Evolutionary conservation across 2,329 filamentous ascomycete genomes (phyloP).

Genomic region (Alternaria sp.): DNA sequence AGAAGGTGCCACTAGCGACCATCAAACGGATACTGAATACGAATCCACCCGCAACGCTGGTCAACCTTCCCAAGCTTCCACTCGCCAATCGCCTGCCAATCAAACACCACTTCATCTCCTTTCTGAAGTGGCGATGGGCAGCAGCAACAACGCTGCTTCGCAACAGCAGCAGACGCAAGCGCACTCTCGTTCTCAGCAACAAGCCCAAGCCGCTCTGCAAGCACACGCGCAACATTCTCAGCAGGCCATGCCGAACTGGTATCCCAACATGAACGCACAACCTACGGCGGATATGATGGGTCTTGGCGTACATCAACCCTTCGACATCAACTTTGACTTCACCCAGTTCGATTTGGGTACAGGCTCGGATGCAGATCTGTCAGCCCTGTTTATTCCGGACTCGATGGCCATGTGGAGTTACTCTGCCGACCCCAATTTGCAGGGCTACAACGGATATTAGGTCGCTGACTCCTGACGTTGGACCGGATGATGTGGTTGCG

Average conservation of each 20-base stretch:
- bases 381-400: slow-evolving; percentile 50
- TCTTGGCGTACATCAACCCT: slow-evolving; percentile 36
- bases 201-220: slow-evolving; percentile 37
- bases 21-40: slow-evolving; percentile 37
- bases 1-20: slow-evolving; percentile 52
- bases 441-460: slow-evolving; percentile 27
- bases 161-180: slow-evolving; percentile 25
- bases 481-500: not conserved
- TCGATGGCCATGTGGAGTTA: slow-evolving; percentile 45
- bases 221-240: slow-evolving; percentile 36
- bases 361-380: slow-evolving; percentile 49
- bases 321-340: slow-evolving; percentile 50
- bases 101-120: slow-evolving; percentile 52
- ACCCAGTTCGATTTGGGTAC: slow-evolving; percentile 49
- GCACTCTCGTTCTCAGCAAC: slow-evolving; percentile 33
- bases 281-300: slow-evolving; percentile 37
- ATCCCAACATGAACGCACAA: slow-evolving; percentile 33
- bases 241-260: slow-evolving; percentile 41
- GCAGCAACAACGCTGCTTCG: slow-evolving; percentile 33
- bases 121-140: slow-evolving; percentile 53
- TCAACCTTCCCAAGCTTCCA: slow-evolving; percentile 28
- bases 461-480: not conserved
- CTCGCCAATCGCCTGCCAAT: slow-evolving; percentile 41
- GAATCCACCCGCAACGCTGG: slow-evolving; percentile 28
- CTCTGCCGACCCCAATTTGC: slow-evolving; percentile 25